Conservation (phyloP, 2,329 filamentous ascomycete species). For the Gaeumannomyces sp. region DNA sequence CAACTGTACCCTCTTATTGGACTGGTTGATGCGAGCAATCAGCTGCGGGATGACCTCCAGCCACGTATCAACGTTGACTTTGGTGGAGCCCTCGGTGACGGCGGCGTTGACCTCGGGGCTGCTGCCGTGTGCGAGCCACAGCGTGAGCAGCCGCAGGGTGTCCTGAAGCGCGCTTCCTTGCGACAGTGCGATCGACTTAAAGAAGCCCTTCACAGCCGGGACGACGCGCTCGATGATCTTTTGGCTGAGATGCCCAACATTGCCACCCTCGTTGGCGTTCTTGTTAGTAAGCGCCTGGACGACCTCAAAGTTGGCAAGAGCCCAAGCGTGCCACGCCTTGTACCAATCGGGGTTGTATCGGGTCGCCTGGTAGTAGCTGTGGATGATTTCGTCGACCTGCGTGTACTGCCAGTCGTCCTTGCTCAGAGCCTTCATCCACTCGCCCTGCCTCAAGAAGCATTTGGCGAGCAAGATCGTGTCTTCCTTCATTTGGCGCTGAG, state of each 20-base stretch:
- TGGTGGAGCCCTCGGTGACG: conserved; percentile 83
- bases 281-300: conserved; percentile 73
- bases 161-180: conserved; percentile 92
- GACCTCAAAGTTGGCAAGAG: conserved; percentile 95
- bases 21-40: conserved; percentile 95
- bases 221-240: conserved; percentile 77
- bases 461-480: conserved; percentile 76
- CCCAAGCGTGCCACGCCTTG: conserved; percentile 99
- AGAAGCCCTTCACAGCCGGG: conserved; percentile 91
- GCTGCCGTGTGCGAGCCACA: conserved; percentile 95
- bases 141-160: conserved; percentile 80
- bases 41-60: conserved; percentile 96
- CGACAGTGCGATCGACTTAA: conserved; percentile 91
- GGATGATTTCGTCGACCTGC: conserved; percentile 79
- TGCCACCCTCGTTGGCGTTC: conserved; percentile 37
- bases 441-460: conserved; percentile 91
- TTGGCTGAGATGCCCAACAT: conserved; percentile 25
- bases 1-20: conserved; percentile 78
- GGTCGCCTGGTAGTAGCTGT: conserved; percentile 87
- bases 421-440: conserved; percentile 86
- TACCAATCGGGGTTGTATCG: conserved; percentile 94
- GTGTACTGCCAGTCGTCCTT: conserved; percentile 85
- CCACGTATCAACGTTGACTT: conserved; percentile 96
- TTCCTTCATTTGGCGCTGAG: conserved; percentile 49
- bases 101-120: conserved; percentile 80